Conservation (phyloP, 352 stramenopile genomes). For the Pythium chondricola region DNA sequence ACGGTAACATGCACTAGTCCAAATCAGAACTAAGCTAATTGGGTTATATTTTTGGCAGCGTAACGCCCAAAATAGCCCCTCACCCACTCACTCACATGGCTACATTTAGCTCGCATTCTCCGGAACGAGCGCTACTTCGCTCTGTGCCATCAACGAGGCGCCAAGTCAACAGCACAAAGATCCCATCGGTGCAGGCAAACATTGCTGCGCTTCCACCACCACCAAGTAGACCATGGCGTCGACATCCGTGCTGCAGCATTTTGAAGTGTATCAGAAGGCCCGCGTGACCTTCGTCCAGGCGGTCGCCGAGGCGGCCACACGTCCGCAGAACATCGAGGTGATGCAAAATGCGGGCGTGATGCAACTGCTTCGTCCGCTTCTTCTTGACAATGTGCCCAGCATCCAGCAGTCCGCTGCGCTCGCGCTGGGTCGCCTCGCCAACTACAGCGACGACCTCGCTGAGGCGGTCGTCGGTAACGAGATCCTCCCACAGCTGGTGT, state of each 20-base stretch:
- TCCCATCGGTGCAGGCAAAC: not conserved
- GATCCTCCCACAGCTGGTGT: slow-evolving; percentile 95
- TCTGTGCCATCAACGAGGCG: too few relatives aligned
- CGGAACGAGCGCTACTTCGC: not conserved
- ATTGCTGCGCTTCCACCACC: not conserved
- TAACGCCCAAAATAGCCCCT: slow-evolving; percentile 20
- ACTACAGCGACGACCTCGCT: slow-evolving; percentile 93
- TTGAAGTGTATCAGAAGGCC: slow-evolving; percentile 95
- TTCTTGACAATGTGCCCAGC: slow-evolving; percentile 93
- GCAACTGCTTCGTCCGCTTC: slow-evolving; percentile 89
- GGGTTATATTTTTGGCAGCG: slow-evolving; percentile 15
- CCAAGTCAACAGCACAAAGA: not conserved
- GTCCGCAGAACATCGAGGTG: slow-evolving; percentile 94
- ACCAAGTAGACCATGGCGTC: slow-evolving; percentile 48
- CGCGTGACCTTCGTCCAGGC: slow-evolving; percentile 93
- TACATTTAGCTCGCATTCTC: slow-evolving; percentile 11
- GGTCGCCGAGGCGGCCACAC: slow-evolving; percentile 90
- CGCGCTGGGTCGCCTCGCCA: slow-evolving; percentile 89
- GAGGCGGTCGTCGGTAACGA: slow-evolving; percentile 94
- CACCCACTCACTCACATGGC: too few relatives aligned
- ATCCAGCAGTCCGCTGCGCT: slow-evolving; percentile 94
- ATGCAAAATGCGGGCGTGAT: slow-evolving; percentile 96
- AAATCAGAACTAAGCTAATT: not conserved
- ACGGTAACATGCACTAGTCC: slow-evolving; percentile 3
- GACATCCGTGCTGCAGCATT: slow-evolving; percentile 90